phyloP scores from a whole-genome alignment of 768 basidiomycete genomes.

The Lentinus brumalis region DNA sequence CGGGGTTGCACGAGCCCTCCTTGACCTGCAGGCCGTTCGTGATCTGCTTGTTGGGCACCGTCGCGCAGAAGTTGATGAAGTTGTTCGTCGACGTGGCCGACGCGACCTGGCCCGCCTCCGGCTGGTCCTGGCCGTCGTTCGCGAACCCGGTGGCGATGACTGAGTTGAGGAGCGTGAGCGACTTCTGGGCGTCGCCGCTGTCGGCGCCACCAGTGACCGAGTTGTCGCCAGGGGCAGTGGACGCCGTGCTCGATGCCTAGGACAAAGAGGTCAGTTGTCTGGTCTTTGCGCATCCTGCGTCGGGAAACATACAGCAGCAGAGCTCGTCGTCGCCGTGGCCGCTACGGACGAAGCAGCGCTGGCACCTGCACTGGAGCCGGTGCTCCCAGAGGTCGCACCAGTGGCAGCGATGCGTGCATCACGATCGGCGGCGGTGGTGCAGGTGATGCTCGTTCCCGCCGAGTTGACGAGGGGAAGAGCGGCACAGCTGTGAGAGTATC shows the following conservation, averaged over 20 bases:
- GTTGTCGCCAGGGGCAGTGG: slow-evolving; percentile 15
- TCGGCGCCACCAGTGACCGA: slow-evolving; percentile 2
- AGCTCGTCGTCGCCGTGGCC: slow-evolving; percentile 1
- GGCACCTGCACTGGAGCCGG: slow-evolving; percentile 12
- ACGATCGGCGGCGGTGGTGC: slow-evolving; percentile 50
- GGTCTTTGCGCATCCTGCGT: too few relatives aligned
- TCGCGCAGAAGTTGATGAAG: slow-evolving; percentile 70
- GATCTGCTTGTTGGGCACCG: slow-evolving; percentile 48
- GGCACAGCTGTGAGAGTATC: slow-evolving; percentile 24
- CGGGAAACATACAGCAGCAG: slow-evolving; percentile 19
- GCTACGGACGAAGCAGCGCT: slow-evolving; percentile 18
- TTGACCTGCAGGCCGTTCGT: slow-evolving; percentile 61
- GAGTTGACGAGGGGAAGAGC: slow-evolving; percentile 55
- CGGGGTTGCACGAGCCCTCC: slow-evolving; percentile 59
- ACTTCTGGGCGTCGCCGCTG: slow-evolving; percentile 43
- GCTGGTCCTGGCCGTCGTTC: slow-evolving; percentile 46
- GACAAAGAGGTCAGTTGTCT: neutral
- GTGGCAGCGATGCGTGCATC: slow-evolving; percentile 48
- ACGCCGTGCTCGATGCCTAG: slow-evolving; percentile 5
- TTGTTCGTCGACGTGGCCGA: slow-evolving; percentile 70
- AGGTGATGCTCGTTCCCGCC: slow-evolving; percentile 52
- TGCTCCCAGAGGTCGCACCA: slow-evolving; percentile 19
- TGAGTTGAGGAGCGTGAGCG: slow-evolving; percentile 45
- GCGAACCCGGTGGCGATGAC: slow-evolving; percentile 60
- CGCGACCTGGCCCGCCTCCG: slow-evolving; percentile 49